Evolutionary conservation across 805 yeast species (phyloP), one percentile per base, ranked within the genome.

Genomic region (Citeromyces matritensis): DNA sequence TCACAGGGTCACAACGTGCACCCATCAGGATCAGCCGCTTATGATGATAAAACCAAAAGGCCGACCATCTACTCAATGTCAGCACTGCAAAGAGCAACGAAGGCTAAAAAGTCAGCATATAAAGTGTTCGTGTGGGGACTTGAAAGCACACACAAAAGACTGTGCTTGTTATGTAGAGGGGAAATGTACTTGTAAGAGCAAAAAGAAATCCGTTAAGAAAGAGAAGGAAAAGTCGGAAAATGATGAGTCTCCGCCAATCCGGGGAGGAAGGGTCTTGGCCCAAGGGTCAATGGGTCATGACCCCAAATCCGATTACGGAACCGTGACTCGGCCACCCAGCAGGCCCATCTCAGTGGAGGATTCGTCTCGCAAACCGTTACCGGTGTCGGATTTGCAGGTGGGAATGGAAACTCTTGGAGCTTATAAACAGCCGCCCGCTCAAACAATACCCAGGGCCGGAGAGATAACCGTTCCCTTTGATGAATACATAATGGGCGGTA

Each of bases 41-140:
- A 77, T 81, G 49, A 79, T 79, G 81, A 88, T 91, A 51, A 91
- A 91, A 48, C 95, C 94, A 11, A 91, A 91, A 49, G 98, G 98
- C 3, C 63, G 98, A 35, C 98, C 98, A 1, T 74, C 95, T 1
- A 76, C 94, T 2, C 95, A 85, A 46, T 88, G 97, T 47, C 61
- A 66, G 25, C 93, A 81, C 48, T 88, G 95, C 49, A 73, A 84
- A 39, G 83, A 77, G 35, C 68, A 75, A 41, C 58, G 94, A 24
- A 75, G 73, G 45, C 47, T 61, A 37, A 77, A 75, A 42, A 73
- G 76, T 42, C 58, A 72, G 2, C 91, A 81, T 47, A 69, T 69
- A 5, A 51, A 65, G 13, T 83, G 97, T 52, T 61, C 71, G 3
- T 83, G 94, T 57, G 73, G 75, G 8, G 63, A 69, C n/a, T 37